These are phyloP conservation scores for Sporothrix schenckii DNA, from an alignment of 2,329 filamentous ascomycete species.

Conservation along the genomic window DNA sequence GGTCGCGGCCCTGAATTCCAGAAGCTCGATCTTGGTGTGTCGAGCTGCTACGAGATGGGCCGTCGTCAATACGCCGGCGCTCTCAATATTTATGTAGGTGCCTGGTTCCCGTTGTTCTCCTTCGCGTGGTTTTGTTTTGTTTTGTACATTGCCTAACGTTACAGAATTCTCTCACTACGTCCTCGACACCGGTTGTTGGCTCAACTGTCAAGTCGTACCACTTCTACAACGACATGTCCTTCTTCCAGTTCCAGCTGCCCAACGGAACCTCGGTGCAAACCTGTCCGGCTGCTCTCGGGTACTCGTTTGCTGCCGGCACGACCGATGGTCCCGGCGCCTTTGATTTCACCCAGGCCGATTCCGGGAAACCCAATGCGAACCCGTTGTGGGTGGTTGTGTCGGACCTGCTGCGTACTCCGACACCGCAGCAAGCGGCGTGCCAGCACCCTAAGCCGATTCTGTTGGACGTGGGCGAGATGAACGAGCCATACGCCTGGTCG, in stretches of 20 bases:
- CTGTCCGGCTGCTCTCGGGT: slow-evolving; percentile 85
- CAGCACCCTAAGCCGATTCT: slow-evolving; percentile 82
- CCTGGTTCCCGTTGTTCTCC: background rate
- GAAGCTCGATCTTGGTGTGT: slow-evolving; percentile 69
- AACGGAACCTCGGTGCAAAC: slow-evolving; percentile 72
- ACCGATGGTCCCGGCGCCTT: slow-evolving; percentile 89
- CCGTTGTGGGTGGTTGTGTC: slow-evolving; percentile 79
- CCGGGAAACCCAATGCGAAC: slow-evolving; percentile 67
- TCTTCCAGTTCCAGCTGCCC: slow-evolving; percentile 71
- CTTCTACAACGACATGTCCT: slow-evolving; percentile 79
- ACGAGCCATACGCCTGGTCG: slow-evolving; percentile 77
- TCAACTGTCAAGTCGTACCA: slow-evolving; percentile 78
- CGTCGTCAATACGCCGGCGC: slow-evolving; percentile 69
- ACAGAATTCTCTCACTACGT: slow-evolving; percentile 55
- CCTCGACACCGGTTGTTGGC: slow-evolving; percentile 59
- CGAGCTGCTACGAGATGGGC: slow-evolving; percentile 76
- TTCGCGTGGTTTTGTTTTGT: background rate
- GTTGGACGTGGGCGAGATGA: slow-evolving; percentile 79
- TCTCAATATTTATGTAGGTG: slow-evolving; percentile 47
- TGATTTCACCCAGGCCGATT: slow-evolving; percentile 86
- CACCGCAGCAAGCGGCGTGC: slow-evolving; percentile 69
- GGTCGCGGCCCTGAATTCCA: slow-evolving; percentile 71
- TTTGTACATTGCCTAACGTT: background rate
- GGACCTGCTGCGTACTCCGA: slow-evolving; percentile 69
- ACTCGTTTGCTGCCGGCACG: slow-evolving; percentile 90